Conservation (phyloP, 331 rosid species). For the Malus hybrid region DNA sequence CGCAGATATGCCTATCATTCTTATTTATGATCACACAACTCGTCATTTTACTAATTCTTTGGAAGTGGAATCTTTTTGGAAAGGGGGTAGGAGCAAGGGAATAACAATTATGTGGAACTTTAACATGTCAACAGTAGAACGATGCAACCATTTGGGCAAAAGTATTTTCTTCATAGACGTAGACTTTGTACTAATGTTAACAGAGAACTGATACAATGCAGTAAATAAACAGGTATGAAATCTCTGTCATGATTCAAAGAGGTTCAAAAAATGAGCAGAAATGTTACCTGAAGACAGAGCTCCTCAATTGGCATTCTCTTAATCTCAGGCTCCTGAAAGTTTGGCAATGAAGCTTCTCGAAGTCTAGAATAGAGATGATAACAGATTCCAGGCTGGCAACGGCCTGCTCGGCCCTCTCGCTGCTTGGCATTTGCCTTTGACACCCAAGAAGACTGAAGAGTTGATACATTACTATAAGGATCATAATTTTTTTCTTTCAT, state of each 20-base stretch:
- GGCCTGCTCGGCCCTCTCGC: constrained; percentile 97
- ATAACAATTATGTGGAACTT: background rate
- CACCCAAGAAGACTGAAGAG: constrained; percentile 94
- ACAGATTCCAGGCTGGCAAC: constrained; percentile 96
- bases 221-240: background rate
- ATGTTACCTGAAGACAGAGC: constrained; percentile 82
- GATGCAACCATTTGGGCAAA: background rate
- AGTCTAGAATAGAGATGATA: constrained; percentile 74
- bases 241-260: background rate
- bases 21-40: background rate
- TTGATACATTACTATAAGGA: constrained; percentile 78
- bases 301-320: constrained; percentile 94
- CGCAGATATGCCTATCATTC: background rate
- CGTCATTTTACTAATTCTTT: background rate
- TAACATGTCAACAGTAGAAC: background rate
- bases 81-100: background rate
- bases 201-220: background rate
- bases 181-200: background rate
- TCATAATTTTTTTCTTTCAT: constrained; percentile 91
- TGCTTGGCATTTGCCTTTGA: constrained; percentile 97
- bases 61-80: background rate
- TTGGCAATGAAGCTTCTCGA: constrained; percentile 62
- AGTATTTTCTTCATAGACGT: background rate
- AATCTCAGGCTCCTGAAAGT: constrained; percentile 89
- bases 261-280: constrained; percentile 2